Evolutionary conservation across 2,329 filamentous ascomycete genomes (phyloP), one percentile per base, ranked within the genome.

Genomic region (Tolypocladium pustulatum): DNA sequence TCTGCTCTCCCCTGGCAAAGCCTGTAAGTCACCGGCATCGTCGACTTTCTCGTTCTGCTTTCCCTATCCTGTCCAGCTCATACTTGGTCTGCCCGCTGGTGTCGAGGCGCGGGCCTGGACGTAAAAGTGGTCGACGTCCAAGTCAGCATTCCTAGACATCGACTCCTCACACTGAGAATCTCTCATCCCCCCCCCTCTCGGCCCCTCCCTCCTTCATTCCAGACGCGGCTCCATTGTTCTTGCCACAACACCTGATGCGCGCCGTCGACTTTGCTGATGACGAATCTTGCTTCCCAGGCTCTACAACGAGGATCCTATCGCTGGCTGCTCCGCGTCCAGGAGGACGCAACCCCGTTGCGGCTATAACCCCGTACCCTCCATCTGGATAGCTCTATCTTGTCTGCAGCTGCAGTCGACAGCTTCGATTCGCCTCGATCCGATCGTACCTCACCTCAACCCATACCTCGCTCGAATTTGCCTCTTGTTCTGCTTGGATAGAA

Each of bases 151-250:
- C 58, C 61, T 59, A 10, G 20, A 52, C 9, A 2, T 52, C 49
- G 10, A 22, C 30, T 30, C 22, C 30, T 13, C 13, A 30, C 30
- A 7, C 27, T n/a, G 17, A 27, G 10, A 32, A 9, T 9, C 46
- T 52, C 49, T 34, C 49, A 43, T 40, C 54, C 57, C 60, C 54
- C 52, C 58, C 61, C 57, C 59, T 43, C 59, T 43, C 36, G 40
- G 38, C 54, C 57, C 58, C 49, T 54, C 59, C 58, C 59, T 52
- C 59, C 58, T 61, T 57, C 65, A 67, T 67, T 66, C 64, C 64
- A 66, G 58, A 60, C 63, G 58, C 61, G 60, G 58, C 56, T 57
- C 37, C 41, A 57, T 56, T 38, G 56, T 52, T 55, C 59, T 58
- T 60, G 41, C 57, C 62, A 63, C 61, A 65, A 66, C 59, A 66